Conservation (phyloP, 2,329 filamentous ascomycete species). For the Cladosporium austrohemisphaericum region DNA sequence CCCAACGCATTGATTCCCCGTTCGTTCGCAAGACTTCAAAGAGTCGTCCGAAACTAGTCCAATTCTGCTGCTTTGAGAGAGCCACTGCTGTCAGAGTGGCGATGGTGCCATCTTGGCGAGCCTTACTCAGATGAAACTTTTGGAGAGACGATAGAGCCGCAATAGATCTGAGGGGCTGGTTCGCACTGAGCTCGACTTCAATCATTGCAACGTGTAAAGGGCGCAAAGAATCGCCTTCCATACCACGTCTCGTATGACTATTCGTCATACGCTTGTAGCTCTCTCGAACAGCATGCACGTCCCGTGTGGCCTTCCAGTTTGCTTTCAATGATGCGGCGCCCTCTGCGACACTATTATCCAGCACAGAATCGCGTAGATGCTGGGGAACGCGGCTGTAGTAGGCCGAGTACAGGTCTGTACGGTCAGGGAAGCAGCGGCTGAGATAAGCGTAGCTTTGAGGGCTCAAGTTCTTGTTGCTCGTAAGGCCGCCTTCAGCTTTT, state of each 20-base stretch:
- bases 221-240: neutral
- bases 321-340: slow-evolving; percentile 1
- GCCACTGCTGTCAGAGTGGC: slow-evolving; percentile 4
- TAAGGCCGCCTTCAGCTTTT: neutral
- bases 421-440: neutral
- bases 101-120: neutral
- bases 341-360: neutral
- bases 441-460: slow-evolving; percentile 3
- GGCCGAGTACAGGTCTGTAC: no score
- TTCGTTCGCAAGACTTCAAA: neutral
- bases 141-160: neutral
- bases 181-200: slow-evolving; percentile 7
- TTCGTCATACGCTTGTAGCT: neutral
- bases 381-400: neutral
- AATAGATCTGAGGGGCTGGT: neutral
- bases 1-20: neutral
- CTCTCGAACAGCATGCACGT: neutral
- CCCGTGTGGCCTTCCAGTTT: slow-evolving; percentile 17
- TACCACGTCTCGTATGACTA: neutral
- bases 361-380: neutral
- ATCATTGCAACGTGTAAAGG: slow-evolving; percentile 4
- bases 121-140: neutral
- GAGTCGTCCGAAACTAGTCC: neutral
- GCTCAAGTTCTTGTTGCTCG: neutral
- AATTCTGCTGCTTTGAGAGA: slow-evolving; percentile 6